phyloP scores from a whole-genome alignment of 2,329 filamentous ascomycete species.

The Capronia coronata region DNA sequence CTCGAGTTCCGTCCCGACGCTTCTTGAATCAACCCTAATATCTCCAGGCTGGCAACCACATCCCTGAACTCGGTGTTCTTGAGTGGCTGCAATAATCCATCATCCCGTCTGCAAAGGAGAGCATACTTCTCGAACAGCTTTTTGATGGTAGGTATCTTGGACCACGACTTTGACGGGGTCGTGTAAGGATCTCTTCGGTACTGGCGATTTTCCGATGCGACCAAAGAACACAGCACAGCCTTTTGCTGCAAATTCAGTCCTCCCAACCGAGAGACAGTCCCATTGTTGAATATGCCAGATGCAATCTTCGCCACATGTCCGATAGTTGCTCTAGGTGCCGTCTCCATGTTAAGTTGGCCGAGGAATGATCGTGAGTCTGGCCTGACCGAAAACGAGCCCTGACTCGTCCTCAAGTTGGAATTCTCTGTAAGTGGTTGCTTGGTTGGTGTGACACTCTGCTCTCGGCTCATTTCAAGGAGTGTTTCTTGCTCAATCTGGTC shows the following conservation, averaged over 20 bases:
- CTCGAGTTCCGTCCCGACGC: constrained; percentile 60
- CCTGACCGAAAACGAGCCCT: constrained; percentile 38
- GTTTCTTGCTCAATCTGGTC: constrained; percentile 85
- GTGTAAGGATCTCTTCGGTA: constrained; percentile 38
- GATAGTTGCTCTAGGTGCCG: constrained; percentile 81
- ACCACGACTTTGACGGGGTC: constrained; percentile 56
- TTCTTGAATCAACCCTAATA: constrained; percentile 68
- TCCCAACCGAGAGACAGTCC: constrained; percentile 74
- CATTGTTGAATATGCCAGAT: constrained; percentile 81
- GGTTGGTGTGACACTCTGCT: constrained; percentile 56
- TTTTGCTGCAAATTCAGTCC: constrained; percentile 94
- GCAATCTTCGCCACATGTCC: constrained; percentile 89
- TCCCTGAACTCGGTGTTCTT: constrained; percentile 91
- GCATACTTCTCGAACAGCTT: constrained; percentile 78
- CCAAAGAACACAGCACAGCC: constrained; percentile 80
- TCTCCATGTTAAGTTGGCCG: constrained; percentile 64
- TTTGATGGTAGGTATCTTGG: constrained; percentile 70
- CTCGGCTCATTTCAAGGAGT: constrained; percentile 54
- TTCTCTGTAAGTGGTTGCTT: constrained; percentile 77
- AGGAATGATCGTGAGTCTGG: constrained; percentile 36
- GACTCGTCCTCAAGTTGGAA: constrained; percentile 46
- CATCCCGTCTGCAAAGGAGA: constrained; percentile 73
- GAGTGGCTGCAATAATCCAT: constrained; percentile 73
- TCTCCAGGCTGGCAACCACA: constrained; percentile 83
- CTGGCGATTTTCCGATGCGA: constrained; percentile 67